These are phyloP conservation scores for Vicia faba DNA, from an alignment of 306 rosid species.

Conservation along the genomic window DNA sequence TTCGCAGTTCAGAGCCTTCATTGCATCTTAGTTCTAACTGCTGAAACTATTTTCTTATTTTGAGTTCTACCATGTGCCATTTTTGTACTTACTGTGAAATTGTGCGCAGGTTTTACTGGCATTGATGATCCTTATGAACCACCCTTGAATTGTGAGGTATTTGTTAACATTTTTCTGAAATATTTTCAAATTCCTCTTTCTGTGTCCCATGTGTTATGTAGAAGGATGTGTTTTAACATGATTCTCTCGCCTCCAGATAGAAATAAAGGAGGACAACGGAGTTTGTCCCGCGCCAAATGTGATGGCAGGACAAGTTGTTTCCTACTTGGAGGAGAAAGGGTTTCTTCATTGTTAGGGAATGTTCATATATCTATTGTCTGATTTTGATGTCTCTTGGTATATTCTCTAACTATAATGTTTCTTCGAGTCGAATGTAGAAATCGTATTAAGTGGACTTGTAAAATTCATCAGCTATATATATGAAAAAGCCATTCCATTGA, in stretches of 20 bases:
- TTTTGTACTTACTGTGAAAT: slow-evolving; percentile 13
- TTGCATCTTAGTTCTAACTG: slow-evolving; percentile 6
- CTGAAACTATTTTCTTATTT: slow-evolving; percentile 21
- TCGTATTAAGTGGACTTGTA: slow-evolving; percentile 28
- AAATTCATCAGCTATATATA: slow-evolving; percentile 10
- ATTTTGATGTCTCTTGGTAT: slow-evolving; percentile 5
- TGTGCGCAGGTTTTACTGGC: slow-evolving; percentile 78
- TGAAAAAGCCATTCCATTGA: slow-evolving; percentile 7
- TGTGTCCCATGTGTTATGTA: background rate
- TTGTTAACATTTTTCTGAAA: slow-evolving; percentile 26
- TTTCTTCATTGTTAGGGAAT: slow-evolving; percentile 52
- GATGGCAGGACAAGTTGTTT: slow-evolving; percentile 67
- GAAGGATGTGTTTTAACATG: slow-evolving; percentile 28
- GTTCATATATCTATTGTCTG: background rate
- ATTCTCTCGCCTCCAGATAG: slow-evolving; percentile 51
- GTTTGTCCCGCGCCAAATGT: slow-evolving; percentile 60
- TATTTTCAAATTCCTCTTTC: background rate
- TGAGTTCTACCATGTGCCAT: background rate
- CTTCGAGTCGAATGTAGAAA: slow-evolving; percentile 25
- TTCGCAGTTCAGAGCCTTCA: slow-evolving; percentile 10
- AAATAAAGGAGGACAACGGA: slow-evolving; percentile 53
- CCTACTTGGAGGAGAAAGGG: slow-evolving; percentile 72
- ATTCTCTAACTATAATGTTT: slow-evolving; percentile 28
- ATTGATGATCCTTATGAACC: slow-evolving; percentile 86
- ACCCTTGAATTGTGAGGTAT: slow-evolving; percentile 82